These are phyloP conservation scores for Gaertneriomyces sp. DNA, from an alignment of 192 early-diverging fungal species.

Conservation along the genomic window DNA sequence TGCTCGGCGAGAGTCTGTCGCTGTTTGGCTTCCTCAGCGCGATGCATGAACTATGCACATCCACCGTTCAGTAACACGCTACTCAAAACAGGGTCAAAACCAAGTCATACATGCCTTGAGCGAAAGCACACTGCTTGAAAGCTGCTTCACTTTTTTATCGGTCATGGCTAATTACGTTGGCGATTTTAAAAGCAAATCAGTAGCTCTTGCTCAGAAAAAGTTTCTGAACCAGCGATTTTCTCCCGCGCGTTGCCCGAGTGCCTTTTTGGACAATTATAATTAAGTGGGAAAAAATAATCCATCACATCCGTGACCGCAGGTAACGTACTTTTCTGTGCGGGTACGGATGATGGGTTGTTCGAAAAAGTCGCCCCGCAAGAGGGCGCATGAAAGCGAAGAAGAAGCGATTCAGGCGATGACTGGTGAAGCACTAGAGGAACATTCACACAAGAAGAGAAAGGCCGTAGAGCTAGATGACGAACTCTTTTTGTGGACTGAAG, in stretches of 20 bases:
- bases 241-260: no score
- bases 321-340: no score
- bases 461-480: slow-evolving; percentile 15
- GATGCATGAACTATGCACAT: slow-evolving; percentile 18
- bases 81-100: neutral
- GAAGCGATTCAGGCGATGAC: no score
- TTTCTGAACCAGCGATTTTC: no score
- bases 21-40: slow-evolving; percentile 18
- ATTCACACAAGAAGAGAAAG: neutral
- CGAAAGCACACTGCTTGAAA: slow-evolving; percentile 14
- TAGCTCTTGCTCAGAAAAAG: no score
- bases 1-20: slow-evolving; percentile 18
- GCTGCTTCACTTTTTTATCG: slow-evolving; percentile 16
- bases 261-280: no score
- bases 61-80: neutral
- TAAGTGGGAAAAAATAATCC: no score
- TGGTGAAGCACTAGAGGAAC: neutral
- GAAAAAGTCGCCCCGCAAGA: no score
- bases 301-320: no score
- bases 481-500: slow-evolving; percentile 21
- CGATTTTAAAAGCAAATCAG: no score
- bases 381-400: no score
- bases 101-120: slow-evolving; percentile 10
- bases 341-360: no score
- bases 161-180: neutral